These are phyloP conservation scores for Kregervanrija fluxuum DNA, from an alignment of 805 yeast species.

Conservation along the genomic window DNA sequence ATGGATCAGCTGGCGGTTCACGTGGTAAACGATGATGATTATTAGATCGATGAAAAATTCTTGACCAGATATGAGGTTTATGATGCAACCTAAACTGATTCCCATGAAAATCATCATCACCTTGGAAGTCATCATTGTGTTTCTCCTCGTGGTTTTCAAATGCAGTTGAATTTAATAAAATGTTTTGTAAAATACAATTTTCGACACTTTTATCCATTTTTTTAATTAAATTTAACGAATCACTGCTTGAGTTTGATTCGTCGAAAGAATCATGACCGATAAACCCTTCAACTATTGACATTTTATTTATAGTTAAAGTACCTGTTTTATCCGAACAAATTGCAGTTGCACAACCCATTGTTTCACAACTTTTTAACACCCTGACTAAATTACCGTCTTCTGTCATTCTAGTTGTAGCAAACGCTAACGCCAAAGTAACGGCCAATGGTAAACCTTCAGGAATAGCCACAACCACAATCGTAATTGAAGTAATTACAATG, in stretches of 20 bases:
- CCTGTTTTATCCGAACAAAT: conserved; percentile 97
- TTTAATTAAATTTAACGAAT: not conserved
- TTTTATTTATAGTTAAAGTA: conserved; percentile 86
- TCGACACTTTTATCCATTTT: conserved; percentile 2
- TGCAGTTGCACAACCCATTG: conserved; percentile 98
- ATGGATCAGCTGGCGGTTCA: not conserved
- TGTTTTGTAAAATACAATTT: conserved; percentile 40
- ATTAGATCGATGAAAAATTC: not conserved
- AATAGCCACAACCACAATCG: conserved; percentile 95
- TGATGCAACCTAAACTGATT: not conserved
- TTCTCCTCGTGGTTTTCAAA: conserved; percentile 52
- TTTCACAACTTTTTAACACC: conserved; percentile 88
- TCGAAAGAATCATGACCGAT: conserved; percentile 39
- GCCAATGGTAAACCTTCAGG: conserved; percentile 99
- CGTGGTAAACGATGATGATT: not conserved
- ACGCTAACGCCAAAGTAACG: conserved; percentile 92
- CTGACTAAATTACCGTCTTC: conserved; percentile 95
- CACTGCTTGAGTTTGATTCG: not conserved
- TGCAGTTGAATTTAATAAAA: conserved; percentile 80
- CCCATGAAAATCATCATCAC: conserved; percentile 8
- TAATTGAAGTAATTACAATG: conserved; percentile 83
- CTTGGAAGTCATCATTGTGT: not conserved
- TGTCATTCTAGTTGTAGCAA: conserved; percentile 98
- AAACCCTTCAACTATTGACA: conserved; percentile 81
- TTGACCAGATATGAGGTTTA: not conserved